phyloP scores from a whole-genome alignment of 192 early-diverging fungal species.

The Umbelopsis vinacea region DNA sequence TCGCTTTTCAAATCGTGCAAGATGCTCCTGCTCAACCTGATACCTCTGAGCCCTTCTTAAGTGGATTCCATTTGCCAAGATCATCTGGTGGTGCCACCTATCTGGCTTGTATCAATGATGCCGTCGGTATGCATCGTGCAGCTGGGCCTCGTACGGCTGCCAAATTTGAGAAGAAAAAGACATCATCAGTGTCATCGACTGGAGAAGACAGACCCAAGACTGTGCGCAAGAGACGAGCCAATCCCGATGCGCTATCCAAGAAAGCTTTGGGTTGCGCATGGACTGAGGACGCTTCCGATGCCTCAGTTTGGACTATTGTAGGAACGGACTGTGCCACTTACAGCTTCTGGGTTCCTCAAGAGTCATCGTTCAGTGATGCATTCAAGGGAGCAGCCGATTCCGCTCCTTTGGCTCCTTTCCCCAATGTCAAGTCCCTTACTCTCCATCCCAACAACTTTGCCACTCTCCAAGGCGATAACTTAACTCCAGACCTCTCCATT shows the following conservation, averaged over 20 bases:
- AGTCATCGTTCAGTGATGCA: background rate
- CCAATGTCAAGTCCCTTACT: slow-evolving; percentile 33
- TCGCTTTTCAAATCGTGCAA: slow-evolving; percentile 81
- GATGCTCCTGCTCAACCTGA: slow-evolving; percentile 36
- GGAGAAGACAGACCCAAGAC: slow-evolving; percentile 32
- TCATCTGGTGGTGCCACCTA: slow-evolving; percentile 53
- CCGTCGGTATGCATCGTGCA: slow-evolving; percentile 73
- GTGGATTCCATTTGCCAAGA: slow-evolving; percentile 37
- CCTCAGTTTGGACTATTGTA: slow-evolving; percentile 91
- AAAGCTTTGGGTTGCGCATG: slow-evolving; percentile 37
- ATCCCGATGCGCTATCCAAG: slow-evolving; percentile 42
- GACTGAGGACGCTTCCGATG: slow-evolving; percentile 86
- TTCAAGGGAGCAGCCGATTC: slow-evolving; percentile 3
- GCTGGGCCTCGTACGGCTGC: slow-evolving; percentile 45
- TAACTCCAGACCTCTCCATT: slow-evolving; percentile 67
- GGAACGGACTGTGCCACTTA: slow-evolving; percentile 71
- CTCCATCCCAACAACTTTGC: slow-evolving; percentile 39
- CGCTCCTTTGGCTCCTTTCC: slow-evolving; percentile 36
- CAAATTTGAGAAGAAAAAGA: slow-evolving; percentile 15
- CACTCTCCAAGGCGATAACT: slow-evolving; percentile 70
- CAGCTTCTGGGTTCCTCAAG: slow-evolving; percentile 53
- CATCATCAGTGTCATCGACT: background rate
- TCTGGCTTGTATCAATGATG: slow-evolving; percentile 75
- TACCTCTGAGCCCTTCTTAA: background rate
- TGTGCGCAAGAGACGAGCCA: slow-evolving; percentile 42